Percentiles rank a stretch among this genome's conserved stretches.
Conservation (phyloP, 2,329 filamentous ascomycete genomes). For the Fusarium dlaminii region DNA sequence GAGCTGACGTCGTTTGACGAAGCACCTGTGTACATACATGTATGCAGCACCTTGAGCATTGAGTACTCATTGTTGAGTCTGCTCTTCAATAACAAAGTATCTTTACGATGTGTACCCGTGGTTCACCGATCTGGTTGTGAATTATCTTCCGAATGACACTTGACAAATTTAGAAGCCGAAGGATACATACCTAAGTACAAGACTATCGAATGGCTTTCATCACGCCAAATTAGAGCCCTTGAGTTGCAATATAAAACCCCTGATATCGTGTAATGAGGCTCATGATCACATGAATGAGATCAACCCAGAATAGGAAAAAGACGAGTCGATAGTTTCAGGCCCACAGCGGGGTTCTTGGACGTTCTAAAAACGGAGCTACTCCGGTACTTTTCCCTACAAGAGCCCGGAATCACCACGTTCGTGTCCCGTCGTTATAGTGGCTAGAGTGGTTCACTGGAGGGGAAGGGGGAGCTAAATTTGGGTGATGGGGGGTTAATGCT, state of each 20-base stretch:
- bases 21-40: slow-evolving; percentile 35
- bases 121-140: background rate
- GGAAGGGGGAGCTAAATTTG: background rate
- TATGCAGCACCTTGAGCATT: slow-evolving; percentile 7
- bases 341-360: slow-evolving; percentile 33
- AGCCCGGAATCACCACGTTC: slow-evolving; percentile 1
- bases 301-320: slow-evolving; percentile 15
- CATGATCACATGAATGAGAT: slow-evolving; percentile 13
- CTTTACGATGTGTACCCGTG: background rate
- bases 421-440: background rate
- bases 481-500: background rate
- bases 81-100: background rate
- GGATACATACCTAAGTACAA: background rate
- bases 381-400: slow-evolving; percentile 21
- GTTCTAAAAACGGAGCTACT: slow-evolving; percentile 16
- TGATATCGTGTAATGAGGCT: slow-evolving; percentile 24
- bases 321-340: background rate
- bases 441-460: background rate
- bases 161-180: background rate
- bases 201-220: background rate
- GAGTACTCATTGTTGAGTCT: background rate
- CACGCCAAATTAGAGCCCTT: background rate
- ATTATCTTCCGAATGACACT: background rate
- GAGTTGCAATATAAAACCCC: slow-evolving; percentile 17
- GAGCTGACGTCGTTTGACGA: slow-evolving; percentile 2